These are phyloP conservation scores for Psilocybe subaeruginosa DNA, from an alignment of 768 basidiomycete species.

Conservation along the genomic window DNA sequence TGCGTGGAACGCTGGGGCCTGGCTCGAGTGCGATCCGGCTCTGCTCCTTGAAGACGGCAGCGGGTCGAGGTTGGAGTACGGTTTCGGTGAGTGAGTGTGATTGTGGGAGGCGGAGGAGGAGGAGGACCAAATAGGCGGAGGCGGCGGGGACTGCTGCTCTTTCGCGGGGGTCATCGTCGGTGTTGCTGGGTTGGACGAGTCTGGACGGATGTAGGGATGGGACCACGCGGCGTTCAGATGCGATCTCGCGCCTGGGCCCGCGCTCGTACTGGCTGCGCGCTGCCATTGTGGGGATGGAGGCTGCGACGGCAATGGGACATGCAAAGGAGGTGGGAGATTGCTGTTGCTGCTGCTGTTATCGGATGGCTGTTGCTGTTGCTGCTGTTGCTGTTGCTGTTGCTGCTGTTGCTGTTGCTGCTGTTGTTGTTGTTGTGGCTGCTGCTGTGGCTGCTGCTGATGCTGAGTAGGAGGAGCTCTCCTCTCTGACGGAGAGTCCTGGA, in stretches of 20 bases:
- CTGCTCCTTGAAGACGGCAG: background rate
- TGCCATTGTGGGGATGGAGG: conserved; percentile 6
- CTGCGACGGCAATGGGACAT: background rate
- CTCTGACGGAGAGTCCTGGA: conserved; percentile 73
- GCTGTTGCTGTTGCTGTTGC: too few relatives aligned
- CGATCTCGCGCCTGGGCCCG: too few relatives aligned
- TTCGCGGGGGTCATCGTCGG: background rate
- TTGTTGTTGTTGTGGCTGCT: background rate
- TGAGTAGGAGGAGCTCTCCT: conserved; percentile 19
- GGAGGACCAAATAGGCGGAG: background rate
- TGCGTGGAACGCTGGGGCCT: conserved; percentile 17
- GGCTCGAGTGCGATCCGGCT: conserved; percentile 17
- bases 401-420: background rate
- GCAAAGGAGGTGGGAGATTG: background rate
- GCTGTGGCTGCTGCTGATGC: background rate
- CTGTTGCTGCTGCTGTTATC: background rate
- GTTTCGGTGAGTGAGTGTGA: background rate
- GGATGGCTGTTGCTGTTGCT: too few relatives aligned
- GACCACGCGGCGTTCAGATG: background rate
- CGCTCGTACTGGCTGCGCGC: background rate
- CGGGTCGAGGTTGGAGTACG: background rate
- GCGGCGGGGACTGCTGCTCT: background rate
- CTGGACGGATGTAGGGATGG: background rate
- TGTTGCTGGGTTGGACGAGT: background rate
- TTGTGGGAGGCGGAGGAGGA: background rate